Base-by-base conservation (phyloP, 1,284 basidiomycete genomes). In the Termitomyces sp. region DNA sequence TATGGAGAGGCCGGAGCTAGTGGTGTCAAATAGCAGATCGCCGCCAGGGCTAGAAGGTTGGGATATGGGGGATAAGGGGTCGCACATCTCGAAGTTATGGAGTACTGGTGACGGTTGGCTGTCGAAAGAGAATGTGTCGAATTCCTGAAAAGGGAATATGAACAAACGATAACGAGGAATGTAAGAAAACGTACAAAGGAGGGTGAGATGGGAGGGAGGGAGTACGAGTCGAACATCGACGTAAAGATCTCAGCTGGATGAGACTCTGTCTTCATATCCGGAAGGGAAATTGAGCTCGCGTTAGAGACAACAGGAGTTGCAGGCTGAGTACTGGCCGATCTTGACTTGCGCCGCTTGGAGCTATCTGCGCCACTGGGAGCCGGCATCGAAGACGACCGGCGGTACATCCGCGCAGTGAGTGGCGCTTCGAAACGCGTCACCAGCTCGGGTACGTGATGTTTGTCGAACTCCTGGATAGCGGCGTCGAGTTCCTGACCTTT, bases 391-490 rank as follows among this genome's bases (percentile, higher is more conserved):
- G 72, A 74, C 21, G 72, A 72, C n/a, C 71, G 67, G 21, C 69
- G 68, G 66, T 78, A 87, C 38, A 75, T 73, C 31, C 75, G 72
- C 10, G 82, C 84, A 1, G 86, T 88, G 46, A 88, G 77, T 16
- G 86, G 86, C 0, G 74, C 74, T 66, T 88, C 86, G 65, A 88
- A 88, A 41, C 84, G 78, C 10, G 83, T 83, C 31, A 84, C 73
- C 59, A 86, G 68, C 64, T 80, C 76, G 3, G 81, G 81, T 37
- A 85, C 75, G 61, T 87, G 84, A 40, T 76, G 66, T 59, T 76
- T 77, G 66, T 88, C 86, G 67, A 87, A 88, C 66, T 86, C 86
- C 62, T 81, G 77, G 61, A 91, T 83, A 14, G 84, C 87, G 13
- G 68, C 75, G 60, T 87, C 81, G 49, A 92, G 78, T 57, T 81